Percentiles rank a stretch among this genome's conserved stretches.
Conservation (phyloP, 2,329 filamentous ascomycete species). For the Fusarium paranaense region DNA sequence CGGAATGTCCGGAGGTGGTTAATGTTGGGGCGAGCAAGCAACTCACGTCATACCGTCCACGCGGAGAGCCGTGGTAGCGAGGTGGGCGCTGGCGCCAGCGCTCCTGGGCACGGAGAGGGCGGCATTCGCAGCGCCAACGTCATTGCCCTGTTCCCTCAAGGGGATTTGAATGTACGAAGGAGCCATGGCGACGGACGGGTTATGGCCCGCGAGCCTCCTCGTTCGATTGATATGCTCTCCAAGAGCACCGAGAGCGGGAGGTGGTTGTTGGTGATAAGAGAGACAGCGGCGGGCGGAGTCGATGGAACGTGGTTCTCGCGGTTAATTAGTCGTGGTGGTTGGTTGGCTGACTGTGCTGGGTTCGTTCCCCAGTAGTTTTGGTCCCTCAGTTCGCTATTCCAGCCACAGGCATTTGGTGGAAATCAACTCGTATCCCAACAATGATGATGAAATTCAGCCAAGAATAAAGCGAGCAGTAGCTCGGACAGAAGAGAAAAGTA, state of each 20-base stretch:
- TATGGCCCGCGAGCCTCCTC: constrained; percentile 32
- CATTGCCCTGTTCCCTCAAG: constrained; percentile 53
- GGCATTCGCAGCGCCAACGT: constrained; percentile 25
- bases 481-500: constrained; percentile 28
- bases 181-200: constrained; percentile 56
- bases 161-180: constrained; percentile 63
- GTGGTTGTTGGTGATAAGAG: constrained; percentile 19
- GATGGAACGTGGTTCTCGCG: constrained; percentile 21
- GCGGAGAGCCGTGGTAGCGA: constrained; percentile 91
- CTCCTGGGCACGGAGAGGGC: constrained; percentile 48
- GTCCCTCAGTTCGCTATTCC: constrained; percentile 24
- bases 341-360: constrained; percentile 18
- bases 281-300: constrained; percentile 13
- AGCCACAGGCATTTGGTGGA: constrained; percentile 35
- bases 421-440: constrained; percentile 1
- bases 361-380: constrained; percentile 21
- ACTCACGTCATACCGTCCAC: constrained; percentile 88
- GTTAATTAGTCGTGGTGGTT: constrained; percentile 22
- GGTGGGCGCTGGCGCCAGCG: constrained; percentile 60
- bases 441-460: neutral
- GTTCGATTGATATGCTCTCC: constrained; percentile 49
- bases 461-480: constrained; percentile 22
- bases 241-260: constrained; percentile 8
- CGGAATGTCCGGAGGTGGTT: constrained; percentile 28
- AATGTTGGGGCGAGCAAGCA: constrained; percentile 12